phyloP scores from a whole-genome alignment of 495 filamentous ascomycete genomes.

The Neurospora sp. region DNA sequence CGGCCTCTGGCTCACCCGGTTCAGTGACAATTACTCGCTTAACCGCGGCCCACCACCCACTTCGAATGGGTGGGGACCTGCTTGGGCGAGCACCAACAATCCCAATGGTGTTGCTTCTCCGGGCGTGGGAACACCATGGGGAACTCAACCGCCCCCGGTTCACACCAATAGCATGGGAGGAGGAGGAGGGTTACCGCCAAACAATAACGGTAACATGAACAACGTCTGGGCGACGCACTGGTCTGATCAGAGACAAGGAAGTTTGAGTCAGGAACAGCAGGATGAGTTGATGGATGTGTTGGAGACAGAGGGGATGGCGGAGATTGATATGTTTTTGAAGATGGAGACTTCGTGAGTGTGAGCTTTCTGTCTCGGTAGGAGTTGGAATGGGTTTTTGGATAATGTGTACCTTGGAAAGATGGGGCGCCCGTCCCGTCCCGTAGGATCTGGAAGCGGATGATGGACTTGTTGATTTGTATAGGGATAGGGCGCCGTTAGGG shows the following conservation, averaged over 20 bases:
- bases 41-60: not conserved
- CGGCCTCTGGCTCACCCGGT: slow-evolving; percentile 8
- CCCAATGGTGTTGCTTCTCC: not conserved
- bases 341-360: slow-evolving; percentile 9
- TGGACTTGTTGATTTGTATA: too few species aligned
- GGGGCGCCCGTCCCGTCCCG: too few species aligned
- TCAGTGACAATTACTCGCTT: not conserved
- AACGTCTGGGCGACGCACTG: not conserved
- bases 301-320: slow-evolving; percentile 52
- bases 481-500: too few species aligned
- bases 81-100: not conserved
- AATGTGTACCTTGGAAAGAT: too few species aligned
- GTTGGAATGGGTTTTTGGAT: too few species aligned
- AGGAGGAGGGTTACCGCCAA: not conserved
- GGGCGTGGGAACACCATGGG: too few species aligned
- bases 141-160: too few species aligned
- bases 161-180: too few species aligned
- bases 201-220: not conserved
- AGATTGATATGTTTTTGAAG: slow-evolving; percentile 52
- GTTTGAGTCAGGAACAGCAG: slow-evolving; percentile 61
- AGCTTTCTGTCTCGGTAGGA: not conserved
- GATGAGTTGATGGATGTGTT: slow-evolving; percentile 57
- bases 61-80: not conserved
- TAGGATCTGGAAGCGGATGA: too few species aligned
- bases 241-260: slow-evolving; percentile 41